Base-by-base conservation (phyloP, 169 alveolate species). In the Eimeria praecox region DNA sequence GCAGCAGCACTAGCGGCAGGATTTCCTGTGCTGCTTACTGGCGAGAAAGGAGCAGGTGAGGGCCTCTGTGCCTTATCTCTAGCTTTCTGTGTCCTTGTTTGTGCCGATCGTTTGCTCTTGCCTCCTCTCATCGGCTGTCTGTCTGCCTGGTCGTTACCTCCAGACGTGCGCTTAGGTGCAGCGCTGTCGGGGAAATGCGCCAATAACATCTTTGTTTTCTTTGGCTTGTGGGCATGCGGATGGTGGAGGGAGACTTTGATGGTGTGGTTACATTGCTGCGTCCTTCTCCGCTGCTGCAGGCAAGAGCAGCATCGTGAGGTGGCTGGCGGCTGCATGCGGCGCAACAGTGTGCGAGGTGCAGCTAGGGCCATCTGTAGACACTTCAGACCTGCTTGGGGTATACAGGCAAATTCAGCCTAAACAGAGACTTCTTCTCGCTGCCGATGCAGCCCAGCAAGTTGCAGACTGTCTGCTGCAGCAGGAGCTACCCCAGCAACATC, bases 381-480 rank as follows among this genome's bases (percentile, higher is more conserved):
- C 98, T 9, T 89, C 97, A 42, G 98, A 97, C 40, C 96, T 97
- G 27, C 94, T 97, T 87, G 98, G 98, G 49, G 92, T 96, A 59
- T 97, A 92, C 82, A 96, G 96, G 87, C 97, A 96, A 85, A 44
- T 52, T 27, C 73, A 54, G 69, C 91, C 96, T 22, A 42, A 33
- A 27, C 88, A 66, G 30, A 38, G 93, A 40, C 59, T 62, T 33
- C 82, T 49, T 10, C 86, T 54, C 75, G 87, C 90, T 12, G 77
- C 87, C 16, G 64, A 20, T 8, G 75, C 56, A 42, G 87, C 89
- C 5, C 95, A 85, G 77, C 85, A 85, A 20, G 62, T 54, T 0
- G 71, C 80, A 27, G 90, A 73, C 62, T 46, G 64, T 35, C 71
- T 73, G 24, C 52, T 35, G 54, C 62, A 90, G 85, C 89, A 44